phyloP scores from a whole-genome alignment of 306 rosid genomes.

The Vigna angularis region DNA sequence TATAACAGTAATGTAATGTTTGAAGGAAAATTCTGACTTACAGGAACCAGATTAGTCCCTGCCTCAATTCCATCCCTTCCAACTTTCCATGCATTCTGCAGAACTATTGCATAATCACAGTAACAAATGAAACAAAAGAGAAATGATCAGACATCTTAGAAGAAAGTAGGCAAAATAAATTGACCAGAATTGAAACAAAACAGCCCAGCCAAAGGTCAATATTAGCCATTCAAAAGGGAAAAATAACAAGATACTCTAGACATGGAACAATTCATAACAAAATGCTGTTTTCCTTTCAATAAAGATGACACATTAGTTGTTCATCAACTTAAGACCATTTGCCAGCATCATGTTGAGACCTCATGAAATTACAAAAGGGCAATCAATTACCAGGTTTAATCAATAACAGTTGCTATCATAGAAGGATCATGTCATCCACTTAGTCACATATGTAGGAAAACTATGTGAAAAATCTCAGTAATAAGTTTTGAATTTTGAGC shows the following conservation, averaged over 20 bases:
- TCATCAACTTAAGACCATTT: constrained; percentile 14
- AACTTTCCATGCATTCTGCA: constrained; percentile 80
- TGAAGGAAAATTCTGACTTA: constrained; percentile 43
- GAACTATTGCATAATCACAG: constrained; percentile 51
- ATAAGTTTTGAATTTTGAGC: constrained; percentile 8
- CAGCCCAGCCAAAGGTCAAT: not conserved
- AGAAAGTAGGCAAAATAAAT: constrained; percentile 15
- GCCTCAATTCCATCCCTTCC: constrained; percentile 89
- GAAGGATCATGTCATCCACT: constrained; percentile 26
- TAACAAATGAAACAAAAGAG: constrained; percentile 17
- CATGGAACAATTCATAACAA: constrained; percentile 20
- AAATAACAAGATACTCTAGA: constrained; percentile 21
- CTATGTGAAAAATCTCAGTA: not conserved
- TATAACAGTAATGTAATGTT: constrained; percentile 28
- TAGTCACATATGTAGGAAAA: constrained; percentile 19
- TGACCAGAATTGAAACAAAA: not conserved
- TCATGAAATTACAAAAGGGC: not conserved
- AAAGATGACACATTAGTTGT: not conserved
- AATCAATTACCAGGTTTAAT: not conserved
- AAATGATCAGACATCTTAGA: constrained; percentile 27
- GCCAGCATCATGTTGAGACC: not conserved
- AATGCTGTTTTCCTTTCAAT: constrained; percentile 6
- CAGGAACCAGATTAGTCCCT: constrained; percentile 55
- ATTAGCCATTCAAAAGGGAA: not conserved
- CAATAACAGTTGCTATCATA: constrained; percentile 3